Evolutionary conservation across 306 rosid genomes (phyloP), one percentile per base, ranked within the genome.

Genomic region (Castanea crenata): DNA sequence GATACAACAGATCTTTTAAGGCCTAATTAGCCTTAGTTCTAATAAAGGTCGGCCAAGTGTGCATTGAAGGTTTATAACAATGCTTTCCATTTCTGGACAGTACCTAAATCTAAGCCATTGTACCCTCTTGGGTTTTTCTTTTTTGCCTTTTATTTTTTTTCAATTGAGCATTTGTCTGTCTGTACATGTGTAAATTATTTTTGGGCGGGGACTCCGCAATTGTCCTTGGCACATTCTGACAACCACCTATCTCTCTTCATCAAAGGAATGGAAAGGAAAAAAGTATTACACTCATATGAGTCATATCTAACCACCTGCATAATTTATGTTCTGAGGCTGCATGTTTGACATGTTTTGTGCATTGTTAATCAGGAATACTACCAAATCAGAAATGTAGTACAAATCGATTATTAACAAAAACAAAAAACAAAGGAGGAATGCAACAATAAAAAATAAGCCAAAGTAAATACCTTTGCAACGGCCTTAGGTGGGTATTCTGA

Each of bases 401-500:
- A 49, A 49, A 49, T 49, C 54, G 0, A 12, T 49, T 10, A 49
- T 49, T 49, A 49, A 10, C 16, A 49, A 49, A 11, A 54, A 67
- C 80, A 63, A 55, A 4, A 6, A 2, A n/a, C 11, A 12, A 55
- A 0, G 46, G 46, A 41, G 46, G 46, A 41, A 41, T 41, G 46
- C 46, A 12, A 49, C 54, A 54, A 67, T 80, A 63, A 55, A 4
- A 3, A 4, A n/a, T 4, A 12, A 55, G 49, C 32, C 41, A 20
- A 6, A 49, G 67, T 25, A 27, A 31, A 13, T 79, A 92, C 97
- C 97, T 92, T 92, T 20, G 97, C 97, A 76, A 90, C 97, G 21
- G 97, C 97, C 90, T 92, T 92, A 41, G 94, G 93, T 0, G 94
- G 97, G 82, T 85, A 92, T 0, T 92, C 97, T 84, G 90, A 94